These are phyloP conservation scores for Penicillium roqueforti DNA, from an alignment of 495 filamentous ascomycete species.

Conservation along the genomic window DNA sequence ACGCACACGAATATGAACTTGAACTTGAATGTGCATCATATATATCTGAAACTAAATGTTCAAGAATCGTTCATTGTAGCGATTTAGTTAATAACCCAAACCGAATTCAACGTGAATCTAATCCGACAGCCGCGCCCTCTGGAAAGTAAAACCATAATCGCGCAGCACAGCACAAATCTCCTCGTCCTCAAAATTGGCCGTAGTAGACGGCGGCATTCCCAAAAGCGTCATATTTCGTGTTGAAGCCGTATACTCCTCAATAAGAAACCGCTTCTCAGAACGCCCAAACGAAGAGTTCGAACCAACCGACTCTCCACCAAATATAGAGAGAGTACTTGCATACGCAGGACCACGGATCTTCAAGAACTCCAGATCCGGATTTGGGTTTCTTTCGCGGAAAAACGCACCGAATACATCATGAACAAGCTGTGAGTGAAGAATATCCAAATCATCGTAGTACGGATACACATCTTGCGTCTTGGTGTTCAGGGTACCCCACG, in stretches of 20 bases:
- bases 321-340: conserved; percentile 5
- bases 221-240: conserved; percentile 16
- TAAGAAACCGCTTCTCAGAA: background rate
- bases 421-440: conserved; percentile 25
- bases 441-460: conserved; percentile 20
- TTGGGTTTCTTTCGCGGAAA: conserved; percentile 23
- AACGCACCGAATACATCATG: conserved; percentile 29
- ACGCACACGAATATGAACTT: background rate
- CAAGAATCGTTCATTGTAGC: background rate
- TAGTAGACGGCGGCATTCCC: conserved; percentile 10
- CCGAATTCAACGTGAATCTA: background rate
- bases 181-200: conserved; percentile 12
- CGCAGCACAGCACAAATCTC: conserved; percentile 24
- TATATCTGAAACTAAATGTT: too few relatives aligned
- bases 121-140: conserved; percentile 11
- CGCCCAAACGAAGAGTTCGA: background rate
- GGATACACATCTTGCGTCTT: conserved; percentile 27
- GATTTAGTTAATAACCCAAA: background rate
- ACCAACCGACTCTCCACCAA: conserved; percentile 2
- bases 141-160: conserved; percentile 28
- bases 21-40: too few relatives aligned
- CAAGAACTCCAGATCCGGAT: conserved; percentile 18
- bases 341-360: conserved; percentile 24
- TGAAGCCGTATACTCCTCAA: conserved; percentile 4
- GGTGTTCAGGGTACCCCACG: conserved; percentile 31